These are phyloP conservation scores for Aspergillus sp. DNA, from an alignment of 2,329 filamentous ascomycete genomes.

Conservation along the genomic window DNA sequence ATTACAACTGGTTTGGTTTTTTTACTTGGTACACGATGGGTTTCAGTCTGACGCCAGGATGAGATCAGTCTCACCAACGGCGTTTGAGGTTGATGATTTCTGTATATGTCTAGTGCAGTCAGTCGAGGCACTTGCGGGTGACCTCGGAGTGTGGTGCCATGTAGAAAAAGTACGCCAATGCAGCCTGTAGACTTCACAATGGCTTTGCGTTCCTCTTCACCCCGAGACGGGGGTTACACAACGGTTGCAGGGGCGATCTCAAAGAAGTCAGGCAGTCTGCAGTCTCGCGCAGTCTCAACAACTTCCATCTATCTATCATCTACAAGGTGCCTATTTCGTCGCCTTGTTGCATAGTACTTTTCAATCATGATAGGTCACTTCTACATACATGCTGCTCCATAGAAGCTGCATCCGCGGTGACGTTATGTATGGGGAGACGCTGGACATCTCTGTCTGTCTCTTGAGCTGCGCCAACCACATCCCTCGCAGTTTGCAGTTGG, in stretches of 20 bases:
- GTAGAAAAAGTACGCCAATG: not conserved
- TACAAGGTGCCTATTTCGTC: not conserved
- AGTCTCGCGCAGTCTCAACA: not conserved
- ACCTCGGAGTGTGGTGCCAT: not conserved
- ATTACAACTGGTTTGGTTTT: not conserved
- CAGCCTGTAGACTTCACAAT: not conserved
- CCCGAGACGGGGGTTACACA: not conserved
- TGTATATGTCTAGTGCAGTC: not conserved
- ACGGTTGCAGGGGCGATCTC: not conserved
- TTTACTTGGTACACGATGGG: not conserved
- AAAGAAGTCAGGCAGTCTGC: not conserved
- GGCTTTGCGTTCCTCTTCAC: not conserved
- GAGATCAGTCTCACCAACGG: not conserved
- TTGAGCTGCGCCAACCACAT: not conserved
- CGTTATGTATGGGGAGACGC: conserved; percentile 4
- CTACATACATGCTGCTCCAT: not conserved
- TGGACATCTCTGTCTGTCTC: not conserved
- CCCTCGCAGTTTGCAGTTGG: conserved; percentile 4
- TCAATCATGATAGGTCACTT: not conserved
- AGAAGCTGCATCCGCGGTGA: conserved; percentile 6
- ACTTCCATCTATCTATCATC: not conserved
- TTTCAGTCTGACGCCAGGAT: conserved; percentile 9
- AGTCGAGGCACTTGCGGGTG: no score
- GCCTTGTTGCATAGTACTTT: not conserved
- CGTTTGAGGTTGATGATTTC: conserved; percentile 6